Percentiles rank a stretch among this genome's conserved stretches.
These are phyloP conservation scores for Salix suchowensis DNA, from an alignment of 345 rosid genomes.

Conservation along the genomic window DNA sequence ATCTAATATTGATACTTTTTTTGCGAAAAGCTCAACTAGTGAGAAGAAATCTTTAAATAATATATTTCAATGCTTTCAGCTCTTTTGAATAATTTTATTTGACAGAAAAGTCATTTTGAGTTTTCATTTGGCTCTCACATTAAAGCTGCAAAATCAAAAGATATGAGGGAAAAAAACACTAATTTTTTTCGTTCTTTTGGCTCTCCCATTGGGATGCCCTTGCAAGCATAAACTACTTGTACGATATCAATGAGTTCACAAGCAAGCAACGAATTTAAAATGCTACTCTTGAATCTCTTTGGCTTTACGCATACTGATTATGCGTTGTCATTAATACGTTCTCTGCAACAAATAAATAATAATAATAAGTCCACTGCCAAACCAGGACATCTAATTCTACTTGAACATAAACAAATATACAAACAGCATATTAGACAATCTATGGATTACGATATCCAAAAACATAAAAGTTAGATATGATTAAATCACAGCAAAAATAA, in stretches of 20 bases:
- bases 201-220: background rate
- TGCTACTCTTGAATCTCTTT: background rate
- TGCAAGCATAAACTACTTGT: background rate
- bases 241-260: background rate
- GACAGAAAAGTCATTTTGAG: too few relatives aligned
- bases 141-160: background rate
- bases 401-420: background rate
- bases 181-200: background rate
- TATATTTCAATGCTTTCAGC: too few relatives aligned
- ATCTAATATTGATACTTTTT: too few relatives aligned
- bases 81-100: too few relatives aligned
- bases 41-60: too few relatives aligned
- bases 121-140: too few relatives aligned
- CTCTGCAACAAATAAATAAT: constrained; percentile 3
- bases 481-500: background rate
- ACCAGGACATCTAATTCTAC: background rate
- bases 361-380: background rate
- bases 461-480: too few relatives aligned
- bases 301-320: background rate
- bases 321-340: background rate
- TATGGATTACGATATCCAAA: background rate
- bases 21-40: too few relatives aligned
- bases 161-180: too few relatives aligned
- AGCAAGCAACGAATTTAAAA: background rate
- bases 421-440: background rate